Percentiles rank a stretch among this genome's conserved stretches.
phyloP scores from a whole-genome alignment of 2,329 filamentous ascomycete genomes.

The Pyricularia sp. region DNA sequence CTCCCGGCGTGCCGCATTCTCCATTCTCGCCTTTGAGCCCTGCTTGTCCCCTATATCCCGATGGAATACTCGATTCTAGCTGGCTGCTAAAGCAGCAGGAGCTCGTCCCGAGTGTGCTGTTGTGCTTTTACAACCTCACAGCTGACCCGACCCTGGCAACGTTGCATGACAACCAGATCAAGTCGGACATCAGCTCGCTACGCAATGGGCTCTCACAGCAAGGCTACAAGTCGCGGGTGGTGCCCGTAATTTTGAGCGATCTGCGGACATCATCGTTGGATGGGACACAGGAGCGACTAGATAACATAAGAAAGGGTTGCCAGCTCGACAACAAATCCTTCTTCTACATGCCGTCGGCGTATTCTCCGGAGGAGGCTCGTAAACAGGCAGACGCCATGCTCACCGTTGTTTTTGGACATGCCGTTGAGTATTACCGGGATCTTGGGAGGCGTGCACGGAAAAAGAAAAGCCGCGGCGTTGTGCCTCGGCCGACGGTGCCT shows the following conservation, averaged over 20 bases:
- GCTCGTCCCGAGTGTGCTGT: constrained; percentile 67
- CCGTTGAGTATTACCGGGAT: constrained; percentile 88
- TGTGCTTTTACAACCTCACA: constrained; percentile 73
- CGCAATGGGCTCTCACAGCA: constrained; percentile 58
- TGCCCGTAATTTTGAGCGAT: constrained; percentile 70
- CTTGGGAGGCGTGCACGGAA: constrained; percentile 85
- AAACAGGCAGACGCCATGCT: constrained; percentile 68
- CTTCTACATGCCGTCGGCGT: constrained; percentile 72
- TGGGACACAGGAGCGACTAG: constrained; percentile 58
- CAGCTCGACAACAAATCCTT: constrained; percentile 76
- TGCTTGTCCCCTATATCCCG: constrained; percentile 73
- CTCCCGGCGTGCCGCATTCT: constrained; percentile 64
- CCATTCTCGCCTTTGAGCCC: constrained; percentile 86
- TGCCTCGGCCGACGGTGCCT: constrained; percentile 73
- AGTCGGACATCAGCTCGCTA: constrained; percentile 73
- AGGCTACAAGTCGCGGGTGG: constrained; percentile 68
- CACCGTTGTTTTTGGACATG: constrained; percentile 59
- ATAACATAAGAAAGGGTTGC: constrained; percentile 69
- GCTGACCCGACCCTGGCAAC: constrained; percentile 65
- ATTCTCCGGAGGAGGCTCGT: constrained; percentile 60
- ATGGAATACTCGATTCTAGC: constrained; percentile 70
- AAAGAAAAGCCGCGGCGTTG: constrained; percentile 71
- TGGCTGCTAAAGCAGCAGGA: constrained; percentile 90
- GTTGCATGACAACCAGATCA: constrained; percentile 78
- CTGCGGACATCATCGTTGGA: constrained; percentile 47